Conservation (phyloP, 2,329 filamentous ascomycete species). For the Apiospora saccharicola region DNA sequence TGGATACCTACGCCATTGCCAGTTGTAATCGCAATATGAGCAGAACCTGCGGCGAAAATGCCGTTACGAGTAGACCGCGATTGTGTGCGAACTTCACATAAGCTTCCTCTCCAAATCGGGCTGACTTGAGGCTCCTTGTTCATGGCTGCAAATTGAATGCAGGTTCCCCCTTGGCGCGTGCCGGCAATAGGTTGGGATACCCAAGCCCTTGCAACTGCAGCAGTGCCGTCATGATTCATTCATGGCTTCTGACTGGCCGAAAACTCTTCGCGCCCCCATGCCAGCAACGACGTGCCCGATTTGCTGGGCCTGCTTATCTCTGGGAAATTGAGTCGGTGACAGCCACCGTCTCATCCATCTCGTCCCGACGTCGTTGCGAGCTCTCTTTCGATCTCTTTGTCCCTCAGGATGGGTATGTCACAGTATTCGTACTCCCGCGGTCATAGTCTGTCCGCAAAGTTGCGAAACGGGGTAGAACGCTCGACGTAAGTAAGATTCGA, state of each 20-base stretch:
- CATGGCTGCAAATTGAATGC: neutral
- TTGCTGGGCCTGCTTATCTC: conserved; percentile 2
- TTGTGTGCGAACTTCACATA: neutral
- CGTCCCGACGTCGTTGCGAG: neutral
- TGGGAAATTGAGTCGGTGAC: neutral
- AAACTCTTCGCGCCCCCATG: conserved; percentile 10
- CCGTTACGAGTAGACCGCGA: neutral
- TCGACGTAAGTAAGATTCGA: neutral
- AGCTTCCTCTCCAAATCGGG: neutral
- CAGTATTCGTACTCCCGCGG: neutral
- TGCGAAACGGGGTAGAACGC: neutral
- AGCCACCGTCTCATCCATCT: neutral
- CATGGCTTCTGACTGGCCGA: conserved; percentile 8
- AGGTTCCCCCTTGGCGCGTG: conserved; percentile 10
- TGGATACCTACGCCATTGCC: neutral
- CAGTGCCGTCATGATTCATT: conserved; percentile 18
- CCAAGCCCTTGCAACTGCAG: neutral
- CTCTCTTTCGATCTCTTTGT: neutral
- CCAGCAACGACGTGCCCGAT: neutral
- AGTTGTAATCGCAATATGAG: neutral
- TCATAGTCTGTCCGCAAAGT: conserved; percentile 15
- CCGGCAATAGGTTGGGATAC: neutral
- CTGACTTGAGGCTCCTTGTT: neutral
- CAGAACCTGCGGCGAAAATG: neutral
- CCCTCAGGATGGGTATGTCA: neutral